These are phyloP conservation scores for Xylariaceae sp. DNA, from an alignment of 2,329 filamentous ascomycete species.

Conservation along the genomic window DNA sequence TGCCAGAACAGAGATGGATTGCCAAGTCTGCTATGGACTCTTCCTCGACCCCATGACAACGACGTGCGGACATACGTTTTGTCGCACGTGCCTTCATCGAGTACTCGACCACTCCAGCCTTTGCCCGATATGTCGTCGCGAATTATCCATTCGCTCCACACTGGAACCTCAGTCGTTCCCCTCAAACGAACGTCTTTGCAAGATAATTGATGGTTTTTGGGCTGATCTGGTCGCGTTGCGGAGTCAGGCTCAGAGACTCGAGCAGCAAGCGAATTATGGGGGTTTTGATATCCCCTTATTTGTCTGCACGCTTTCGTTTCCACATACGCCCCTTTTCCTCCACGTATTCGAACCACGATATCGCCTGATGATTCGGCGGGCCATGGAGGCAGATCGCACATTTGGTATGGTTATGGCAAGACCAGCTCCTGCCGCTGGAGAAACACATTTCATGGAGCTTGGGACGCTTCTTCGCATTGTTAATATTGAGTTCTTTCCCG, in stretches of 20 bases:
- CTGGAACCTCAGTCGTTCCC: conserved; percentile 38
- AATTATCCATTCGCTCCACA: conserved; percentile 47
- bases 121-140: conserved; percentile 76
- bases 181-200: conserved; percentile 59
- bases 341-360: conserved; percentile 94
- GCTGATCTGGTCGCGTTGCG: conserved; percentile 59
- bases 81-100: conserved; percentile 71
- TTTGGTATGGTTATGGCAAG: conserved; percentile 86
- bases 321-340: conserved; percentile 77
- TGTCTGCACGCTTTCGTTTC: conserved; percentile 77
- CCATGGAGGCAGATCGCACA: conserved; percentile 65
- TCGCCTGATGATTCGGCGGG: conserved; percentile 80
- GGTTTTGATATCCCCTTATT: conserved; percentile 68
- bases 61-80: conserved; percentile 85
- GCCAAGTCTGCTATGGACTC: conserved; percentile 80
- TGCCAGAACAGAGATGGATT: conserved; percentile 71
- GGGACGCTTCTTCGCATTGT: conserved; percentile 77
- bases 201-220: conserved; percentile 66
- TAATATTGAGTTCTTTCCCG: conserved; percentile 67
- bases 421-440: conserved; percentile 33
- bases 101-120: conserved; percentile 72
- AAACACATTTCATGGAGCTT: conserved; percentile 58
- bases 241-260: conserved; percentile 48
- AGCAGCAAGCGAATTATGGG: conserved; percentile 51
- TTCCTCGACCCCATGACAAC: conserved; percentile 82